A percentile compares a stretch with the other conserved stretches of the same genome.
Conservation (phyloP, 1,139 yeast species). For the Magnusiomyces fungicola region DNA sequence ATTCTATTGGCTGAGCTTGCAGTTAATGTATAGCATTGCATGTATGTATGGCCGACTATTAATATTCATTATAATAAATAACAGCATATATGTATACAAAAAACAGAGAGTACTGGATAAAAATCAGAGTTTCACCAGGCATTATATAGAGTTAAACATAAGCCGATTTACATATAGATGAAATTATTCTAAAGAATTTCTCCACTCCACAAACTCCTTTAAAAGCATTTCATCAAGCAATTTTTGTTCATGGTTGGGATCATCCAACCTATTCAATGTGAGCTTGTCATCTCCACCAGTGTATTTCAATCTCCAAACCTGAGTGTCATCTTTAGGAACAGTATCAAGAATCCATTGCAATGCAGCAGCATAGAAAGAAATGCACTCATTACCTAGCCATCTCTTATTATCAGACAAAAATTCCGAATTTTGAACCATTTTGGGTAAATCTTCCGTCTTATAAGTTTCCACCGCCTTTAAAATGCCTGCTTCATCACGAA, state of each 20-base stretch:
- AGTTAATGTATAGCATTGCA: no score
- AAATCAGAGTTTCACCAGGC: no score
- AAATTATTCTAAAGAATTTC: slow-evolving; percentile 27
- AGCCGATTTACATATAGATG: neutral
- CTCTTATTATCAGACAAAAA: slow-evolving; percentile 28
- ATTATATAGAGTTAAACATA: no score
- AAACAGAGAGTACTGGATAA: no score
- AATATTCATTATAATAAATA: no score
- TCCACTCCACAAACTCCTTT: slow-evolving; percentile 56
- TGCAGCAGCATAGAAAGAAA: slow-evolving; percentile 80
- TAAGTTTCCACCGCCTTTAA: slow-evolving; percentile 66
- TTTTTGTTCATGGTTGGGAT: slow-evolving; percentile 27
- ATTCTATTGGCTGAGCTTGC: no score
- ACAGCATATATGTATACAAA: no score
- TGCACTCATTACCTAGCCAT: slow-evolving; percentile 66
- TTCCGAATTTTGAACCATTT: slow-evolving; percentile 38
- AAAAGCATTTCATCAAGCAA: slow-evolving; percentile 39
- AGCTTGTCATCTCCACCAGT: slow-evolving; percentile 37
- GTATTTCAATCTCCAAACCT: slow-evolving; percentile 41
- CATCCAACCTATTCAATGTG: slow-evolving; percentile 35
- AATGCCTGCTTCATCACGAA: slow-evolving; percentile 63
- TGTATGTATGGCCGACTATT: no score
- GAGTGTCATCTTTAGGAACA: slow-evolving; percentile 46
- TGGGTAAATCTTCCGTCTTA: slow-evolving; percentile 71
- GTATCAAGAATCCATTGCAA: slow-evolving; percentile 64